Conservation (phyloP, 495 filamentous ascomycete genomes). For the Podospora fimiseda region DNA sequence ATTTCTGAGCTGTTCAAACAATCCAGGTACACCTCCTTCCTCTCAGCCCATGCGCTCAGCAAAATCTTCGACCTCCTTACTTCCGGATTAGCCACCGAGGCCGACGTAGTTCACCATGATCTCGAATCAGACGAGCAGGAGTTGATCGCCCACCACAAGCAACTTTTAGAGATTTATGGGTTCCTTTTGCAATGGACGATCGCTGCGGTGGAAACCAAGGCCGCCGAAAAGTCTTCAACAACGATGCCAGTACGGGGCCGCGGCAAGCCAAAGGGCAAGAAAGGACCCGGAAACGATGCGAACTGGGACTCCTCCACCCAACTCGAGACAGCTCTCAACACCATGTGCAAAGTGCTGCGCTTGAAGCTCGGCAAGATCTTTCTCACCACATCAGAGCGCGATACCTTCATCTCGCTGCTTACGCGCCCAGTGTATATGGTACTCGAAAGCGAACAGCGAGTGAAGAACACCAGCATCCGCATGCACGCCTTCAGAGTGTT, state of each 20-base stretch:
- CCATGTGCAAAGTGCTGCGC: constrained; percentile 93
- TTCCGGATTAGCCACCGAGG: constrained; percentile 88
- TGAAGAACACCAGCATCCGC: constrained; percentile 82
- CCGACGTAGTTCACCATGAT: constrained; percentile 77
- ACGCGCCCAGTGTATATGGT: constrained; percentile 92
- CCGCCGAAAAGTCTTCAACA: constrained; percentile 76
- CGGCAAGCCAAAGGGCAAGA: constrained; percentile 66
- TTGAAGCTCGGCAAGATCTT: constrained; percentile 89
- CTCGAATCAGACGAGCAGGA: constrained; percentile 90
- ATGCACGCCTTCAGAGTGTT: constrained; percentile 98
- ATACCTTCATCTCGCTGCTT: constrained; percentile 88
- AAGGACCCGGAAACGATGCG: constrained; percentile 64
- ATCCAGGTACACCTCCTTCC: constrained; percentile 72
- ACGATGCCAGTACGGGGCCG: constrained; percentile 62
- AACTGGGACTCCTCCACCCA: constrained; percentile 85
- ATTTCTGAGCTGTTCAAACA: constrained; percentile 60
- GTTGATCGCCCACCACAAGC: constrained; percentile 74
- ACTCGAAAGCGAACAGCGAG: constrained; percentile 86
- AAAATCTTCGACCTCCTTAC: constrained; percentile 91
- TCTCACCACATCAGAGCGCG: constrained; percentile 89
- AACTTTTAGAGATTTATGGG: constrained; percentile 86
- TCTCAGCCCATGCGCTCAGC: constrained; percentile 75
- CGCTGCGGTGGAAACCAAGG: constrained; percentile 85
- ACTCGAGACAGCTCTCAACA: constrained; percentile 79
- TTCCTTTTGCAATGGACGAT: constrained; percentile 95